Base-by-base conservation (phyloP, 129 eudicot species). In the Tagetes erecta region DNA sequence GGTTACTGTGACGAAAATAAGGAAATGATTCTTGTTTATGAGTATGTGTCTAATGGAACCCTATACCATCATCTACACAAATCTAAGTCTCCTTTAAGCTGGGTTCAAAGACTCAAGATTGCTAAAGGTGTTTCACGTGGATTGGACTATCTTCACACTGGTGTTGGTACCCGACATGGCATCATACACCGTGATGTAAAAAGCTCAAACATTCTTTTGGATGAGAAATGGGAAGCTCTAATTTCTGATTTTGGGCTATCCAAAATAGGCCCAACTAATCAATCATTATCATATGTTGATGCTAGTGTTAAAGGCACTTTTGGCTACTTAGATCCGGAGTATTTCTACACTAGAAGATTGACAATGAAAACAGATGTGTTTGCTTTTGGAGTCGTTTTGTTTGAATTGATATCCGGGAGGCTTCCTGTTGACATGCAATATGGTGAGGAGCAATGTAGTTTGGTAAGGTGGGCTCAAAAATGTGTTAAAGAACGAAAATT, bases 351-450 rank as follows among this genome's bases (percentile, higher is more conserved):
- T 7, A 58, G 68, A 55, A 75, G 62, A 70, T 55, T 81, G 10
- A 75, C 81, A 9, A 81, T 68, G 50, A 67, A 84, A 67, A 64
- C 84, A 0, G 80, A 83, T 36, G 75, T 80, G 3, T 83, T 70
- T 58, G 84, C 87, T 41, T 80, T 76, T 60, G 87, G 87, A 27
- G 84, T 84, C 5, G 77, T 84, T n/a, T 67, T 84, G 73, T 72
- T 84, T 47, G 87, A 80, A 72, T 76, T 80, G 71, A 34, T 84
- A 58, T 80, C 80, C 3, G 90, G 87, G 35, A 83, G 78, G 76
- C 84, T 76, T 42, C 77, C 87, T 10, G 79, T 85, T 37, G 86
- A 85, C 44, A 20, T 30, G 6, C 27, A 68, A 4, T 2, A 38
- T 20, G 75, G 44, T 9, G 84, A 79, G 64, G 86, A 85, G n/a